Evolutionary conservation across 2,329 filamentous ascomycete genomes (phyloP).

Genomic region (Apiospora kogelbergensis): DNA sequence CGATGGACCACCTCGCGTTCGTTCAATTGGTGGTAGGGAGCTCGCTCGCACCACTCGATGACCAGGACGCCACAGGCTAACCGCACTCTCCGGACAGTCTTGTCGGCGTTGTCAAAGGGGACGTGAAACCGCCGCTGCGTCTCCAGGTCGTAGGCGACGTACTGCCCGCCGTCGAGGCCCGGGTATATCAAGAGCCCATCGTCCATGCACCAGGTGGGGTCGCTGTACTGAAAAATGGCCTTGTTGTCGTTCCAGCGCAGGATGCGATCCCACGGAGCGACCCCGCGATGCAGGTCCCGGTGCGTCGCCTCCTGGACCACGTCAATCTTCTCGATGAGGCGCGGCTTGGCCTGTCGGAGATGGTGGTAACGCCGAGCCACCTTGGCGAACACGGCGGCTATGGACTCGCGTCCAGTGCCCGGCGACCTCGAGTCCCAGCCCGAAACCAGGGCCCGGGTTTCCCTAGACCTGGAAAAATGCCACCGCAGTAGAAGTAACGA

Average conservation of each 20-base stretch:
- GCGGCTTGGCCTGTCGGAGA: constrained; percentile 47
- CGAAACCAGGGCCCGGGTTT: constrained; percentile 40
- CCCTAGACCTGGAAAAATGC: constrained; percentile 53
- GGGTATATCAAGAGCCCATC: constrained; percentile 58
- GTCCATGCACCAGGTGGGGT: constrained; percentile 52
- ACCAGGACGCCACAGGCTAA: constrained; percentile 55
- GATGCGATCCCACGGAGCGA: constrained; percentile 45
- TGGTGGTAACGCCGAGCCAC: constrained; percentile 56
- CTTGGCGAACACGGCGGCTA: constrained; percentile 44
- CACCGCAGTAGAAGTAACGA: constrained; percentile 47
- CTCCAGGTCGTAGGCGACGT: constrained; percentile 51
- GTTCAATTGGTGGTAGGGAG: constrained; percentile 51
- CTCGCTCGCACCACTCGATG: constrained; percentile 61
- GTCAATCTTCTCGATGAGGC: constrained; percentile 43
- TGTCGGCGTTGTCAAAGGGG: constrained; percentile 50
- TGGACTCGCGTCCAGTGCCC: constrained; percentile 24
- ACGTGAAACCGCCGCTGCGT: constrained; percentile 42
- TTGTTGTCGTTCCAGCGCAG: constrained; percentile 40
- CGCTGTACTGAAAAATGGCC: constrained; percentile 44
- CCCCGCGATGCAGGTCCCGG: constrained; percentile 28
- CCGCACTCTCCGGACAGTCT: constrained; percentile 54
- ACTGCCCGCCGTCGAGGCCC: constrained; percentile 27
- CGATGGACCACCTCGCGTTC: constrained; percentile 50
- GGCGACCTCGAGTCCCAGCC: constrained; percentile 14
- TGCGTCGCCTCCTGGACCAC: constrained; percentile 34